phyloP scores from a whole-genome alignment of 805 yeast species.

The Starmerella geochares region DNA sequence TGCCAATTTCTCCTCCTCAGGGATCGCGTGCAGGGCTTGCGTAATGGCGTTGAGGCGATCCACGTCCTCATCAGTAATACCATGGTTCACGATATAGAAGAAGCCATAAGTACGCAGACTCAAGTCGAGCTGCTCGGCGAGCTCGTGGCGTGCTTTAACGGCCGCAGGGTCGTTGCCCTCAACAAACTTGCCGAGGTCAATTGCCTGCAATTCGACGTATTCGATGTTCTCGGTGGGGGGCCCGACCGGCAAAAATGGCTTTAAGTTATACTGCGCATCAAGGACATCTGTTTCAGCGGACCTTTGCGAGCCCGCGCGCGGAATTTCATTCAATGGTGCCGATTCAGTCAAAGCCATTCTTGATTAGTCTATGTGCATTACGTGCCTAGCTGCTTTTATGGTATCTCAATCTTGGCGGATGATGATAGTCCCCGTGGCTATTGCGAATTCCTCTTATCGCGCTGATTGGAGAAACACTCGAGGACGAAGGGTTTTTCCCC shows the following conservation, averaged over 20 bases:
- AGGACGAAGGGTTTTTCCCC: too few relatives aligned
- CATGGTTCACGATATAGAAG: slow-evolving; percentile 38
- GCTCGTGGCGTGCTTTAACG: slow-evolving; percentile 27
- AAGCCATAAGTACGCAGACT: slow-evolving; percentile 39
- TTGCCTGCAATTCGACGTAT: slow-evolving; percentile 20
- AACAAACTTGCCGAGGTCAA: slow-evolving; percentile 34
- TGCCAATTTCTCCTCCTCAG: slow-evolving; percentile 35
- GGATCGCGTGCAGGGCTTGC: slow-evolving; percentile 36
- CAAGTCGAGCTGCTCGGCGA: slow-evolving; percentile 36
- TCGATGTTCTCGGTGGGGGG: slow-evolving; percentile 15
- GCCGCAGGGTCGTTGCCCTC: slow-evolving; percentile 33
- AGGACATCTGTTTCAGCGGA: not conserved
- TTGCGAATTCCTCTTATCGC: slow-evolving; percentile 1
- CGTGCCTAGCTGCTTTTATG: slow-evolving; percentile 1
- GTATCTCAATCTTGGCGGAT: not conserved
- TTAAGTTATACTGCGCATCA: slow-evolving; percentile 10
- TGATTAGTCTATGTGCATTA: not conserved
- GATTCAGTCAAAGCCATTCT: slow-evolving; percentile 2
- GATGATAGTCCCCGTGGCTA: slow-evolving; percentile 1
- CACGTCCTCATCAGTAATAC: slow-evolving; percentile 32
- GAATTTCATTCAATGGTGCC: slow-evolving; percentile 10
- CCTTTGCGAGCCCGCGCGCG: slow-evolving; percentile 5
- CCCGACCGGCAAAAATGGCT: slow-evolving; percentile 12
- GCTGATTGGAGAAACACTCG: too few relatives aligned
- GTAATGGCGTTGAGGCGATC: slow-evolving; percentile 36